These are phyloP conservation scores for Wickerhamiella siamensis DNA, from an alignment of 805 yeast species.

Conservation along the genomic window DNA sequence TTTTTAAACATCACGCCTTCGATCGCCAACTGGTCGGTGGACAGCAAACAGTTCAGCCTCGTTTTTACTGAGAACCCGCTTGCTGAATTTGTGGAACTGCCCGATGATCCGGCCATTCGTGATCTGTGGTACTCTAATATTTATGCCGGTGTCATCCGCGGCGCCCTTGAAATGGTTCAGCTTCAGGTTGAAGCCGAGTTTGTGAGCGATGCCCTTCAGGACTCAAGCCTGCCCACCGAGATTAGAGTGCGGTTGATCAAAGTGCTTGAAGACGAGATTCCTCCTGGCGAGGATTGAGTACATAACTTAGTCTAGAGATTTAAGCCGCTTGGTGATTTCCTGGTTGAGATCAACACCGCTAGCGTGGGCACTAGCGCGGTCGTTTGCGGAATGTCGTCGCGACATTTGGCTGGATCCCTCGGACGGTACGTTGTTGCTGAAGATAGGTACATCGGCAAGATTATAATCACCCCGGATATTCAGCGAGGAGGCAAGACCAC, in stretches of 20 bases:
- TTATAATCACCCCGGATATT: constrained; percentile 16
- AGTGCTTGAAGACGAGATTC: constrained; percentile 82
- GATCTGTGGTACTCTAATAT: constrained; percentile 90
- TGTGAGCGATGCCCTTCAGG: constrained; percentile 66
- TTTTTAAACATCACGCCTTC: constrained; percentile 72
- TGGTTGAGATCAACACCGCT: constrained; percentile 2
- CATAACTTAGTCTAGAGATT: not conserved
- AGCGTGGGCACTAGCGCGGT: not conserved
- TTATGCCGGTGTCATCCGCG: constrained; percentile 76
- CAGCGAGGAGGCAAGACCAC: constrained; percentile 13
- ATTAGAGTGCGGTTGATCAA: constrained; percentile 55
- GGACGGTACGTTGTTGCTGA: constrained; percentile 9
- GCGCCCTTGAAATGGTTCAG: constrained; percentile 92
- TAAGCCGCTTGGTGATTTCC: constrained; percentile 2
- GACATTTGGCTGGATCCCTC: constrained; percentile 1
- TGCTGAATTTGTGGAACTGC: constrained; percentile 89
- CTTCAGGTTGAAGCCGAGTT: constrained; percentile 74
- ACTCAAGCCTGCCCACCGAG: constrained; percentile 62
- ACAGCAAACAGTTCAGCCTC: constrained; percentile 59
- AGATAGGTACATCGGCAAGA: constrained; percentile 17
- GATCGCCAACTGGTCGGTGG: constrained; percentile 61
- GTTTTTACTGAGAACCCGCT: constrained; percentile 75
- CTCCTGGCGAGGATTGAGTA: constrained; percentile 78
- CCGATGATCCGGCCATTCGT: constrained; percentile 53
- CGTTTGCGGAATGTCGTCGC: not conserved